Percentiles rank a stretch among this genome's conserved stretches.
Conservation (phyloP, 768 basidiomycete species). For the Atractiella rhizophila region DNA sequence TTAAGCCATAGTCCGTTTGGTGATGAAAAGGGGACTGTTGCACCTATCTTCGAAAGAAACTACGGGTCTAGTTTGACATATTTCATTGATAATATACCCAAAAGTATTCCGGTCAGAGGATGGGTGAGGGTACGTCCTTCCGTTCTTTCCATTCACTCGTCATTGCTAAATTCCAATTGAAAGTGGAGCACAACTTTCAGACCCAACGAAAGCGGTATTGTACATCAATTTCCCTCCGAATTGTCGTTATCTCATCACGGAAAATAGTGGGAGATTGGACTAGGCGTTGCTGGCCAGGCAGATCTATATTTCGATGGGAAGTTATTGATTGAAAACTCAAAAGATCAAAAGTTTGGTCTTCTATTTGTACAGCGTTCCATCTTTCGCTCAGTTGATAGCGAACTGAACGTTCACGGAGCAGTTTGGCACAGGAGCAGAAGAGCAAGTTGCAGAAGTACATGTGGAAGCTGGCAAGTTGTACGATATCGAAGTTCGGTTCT, state of each 20-base stretch:
- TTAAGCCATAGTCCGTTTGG: background rate
- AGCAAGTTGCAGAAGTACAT: slow-evolving; percentile 10
- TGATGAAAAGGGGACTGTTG: slow-evolving; percentile 1
- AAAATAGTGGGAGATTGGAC: slow-evolving; percentile 10
- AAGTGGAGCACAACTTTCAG: slow-evolving; percentile 14
- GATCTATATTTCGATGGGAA: slow-evolving; percentile 12
- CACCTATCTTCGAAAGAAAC: slow-evolving; percentile 7
- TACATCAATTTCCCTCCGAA: background rate
- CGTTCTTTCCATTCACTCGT: no score
- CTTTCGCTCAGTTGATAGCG: background rate
- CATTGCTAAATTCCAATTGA: background rate
- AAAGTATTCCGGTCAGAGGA: slow-evolving; percentile 14
- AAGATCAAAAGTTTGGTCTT: slow-evolving; percentile 2
- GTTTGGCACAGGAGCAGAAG: slow-evolving; percentile 8
- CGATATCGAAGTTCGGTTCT: slow-evolving; percentile 17
- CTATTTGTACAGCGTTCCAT: background rate
- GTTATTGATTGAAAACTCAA: slow-evolving; percentile 9
- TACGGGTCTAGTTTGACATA: slow-evolving; percentile 10
- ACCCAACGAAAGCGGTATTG: slow-evolving; percentile 15
- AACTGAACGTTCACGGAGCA: background rate
- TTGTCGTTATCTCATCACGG: slow-evolving; percentile 3
- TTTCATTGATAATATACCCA: slow-evolving; percentile 14
- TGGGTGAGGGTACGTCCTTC: slow-evolving; percentile 10
- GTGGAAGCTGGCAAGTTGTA: slow-evolving; percentile 16
- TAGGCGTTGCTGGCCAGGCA: slow-evolving; percentile 8